Conservation (phyloP, 1,284 basidiomycete species). For the Irpex sp. region DNA sequence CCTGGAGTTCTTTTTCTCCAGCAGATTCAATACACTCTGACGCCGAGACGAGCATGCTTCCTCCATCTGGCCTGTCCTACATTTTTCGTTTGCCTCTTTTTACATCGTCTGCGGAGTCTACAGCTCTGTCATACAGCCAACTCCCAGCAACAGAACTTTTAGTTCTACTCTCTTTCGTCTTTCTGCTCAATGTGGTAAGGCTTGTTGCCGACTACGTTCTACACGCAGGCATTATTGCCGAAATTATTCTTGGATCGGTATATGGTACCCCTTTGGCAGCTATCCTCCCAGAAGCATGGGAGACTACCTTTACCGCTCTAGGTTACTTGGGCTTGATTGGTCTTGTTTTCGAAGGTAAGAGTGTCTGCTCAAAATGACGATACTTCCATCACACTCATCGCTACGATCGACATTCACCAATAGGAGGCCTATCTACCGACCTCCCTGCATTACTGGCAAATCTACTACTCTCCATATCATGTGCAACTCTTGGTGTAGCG, state of each 20-base stretch:
- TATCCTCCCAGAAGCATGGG: conserved; percentile 36
- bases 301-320: conserved; percentile 38
- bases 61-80: background rate
- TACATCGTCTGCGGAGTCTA: background rate
- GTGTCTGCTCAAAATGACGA: background rate
- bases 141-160: conserved; percentile 20
- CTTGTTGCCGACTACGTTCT: conserved; percentile 19
- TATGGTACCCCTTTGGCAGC: conserved; percentile 41
- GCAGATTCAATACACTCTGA: too few species aligned
- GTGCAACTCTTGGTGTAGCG: conserved; percentile 42
- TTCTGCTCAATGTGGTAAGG: conserved; percentile 21
- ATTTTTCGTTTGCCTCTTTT: background rate
- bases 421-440: conserved; percentile 43
- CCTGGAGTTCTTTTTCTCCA: too few species aligned
- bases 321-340: conserved; percentile 52
- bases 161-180: conserved; percentile 22
- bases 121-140: conserved; percentile 19
- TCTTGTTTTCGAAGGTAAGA: conserved; percentile 47
- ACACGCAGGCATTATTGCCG: conserved; percentile 32
- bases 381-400: background rate
- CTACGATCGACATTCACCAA: background rate
- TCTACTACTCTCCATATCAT: conserved; percentile 36
- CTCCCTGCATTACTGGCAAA: conserved; percentile 34
- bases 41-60: background rate
- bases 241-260: conserved; percentile 44